Evolutionary conservation across 2,329 filamentous ascomycete genomes (phyloP), one percentile per base, ranked within the genome.

Genomic region (Ramichloridium luteum): DNA sequence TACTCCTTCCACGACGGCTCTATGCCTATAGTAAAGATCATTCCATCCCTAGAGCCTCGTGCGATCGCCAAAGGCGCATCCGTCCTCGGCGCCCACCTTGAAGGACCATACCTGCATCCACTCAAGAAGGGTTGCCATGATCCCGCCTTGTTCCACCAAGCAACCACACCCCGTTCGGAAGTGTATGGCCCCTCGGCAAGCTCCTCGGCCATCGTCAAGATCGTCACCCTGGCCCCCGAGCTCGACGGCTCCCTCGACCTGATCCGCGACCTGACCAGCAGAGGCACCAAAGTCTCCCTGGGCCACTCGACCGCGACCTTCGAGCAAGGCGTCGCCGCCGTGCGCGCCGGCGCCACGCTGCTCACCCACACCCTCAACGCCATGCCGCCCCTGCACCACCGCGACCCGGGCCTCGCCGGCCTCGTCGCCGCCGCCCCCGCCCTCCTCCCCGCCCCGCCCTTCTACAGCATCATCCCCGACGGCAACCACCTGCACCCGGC

Each of bases 321-420:
- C 43, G 47, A 57, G 8, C 45, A 65, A 27, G 68, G 67, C 3
- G 41, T 64, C 3, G 36, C 48, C 9, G 68, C 61, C 4, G 44
- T 70, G 6, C 36, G 50, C 17, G 60, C 61, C 15, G 69, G 68
- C 13, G 68, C 68, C 16, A 66, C 55, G 23, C 57, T 61, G 25
- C 48, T 72, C 2, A 72, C 69, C 1, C 68, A 72, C 44, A 64
- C 63, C 0, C 58, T 72, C 26, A 72, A 73, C 42, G 67, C 65
- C 26, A 72, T 72, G 67, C 53, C 60, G 17, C 54, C 61, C 2
- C 51, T 70, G 3, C 54, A 62, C 33, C 67, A 68, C 27, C 59
- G 68, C 17, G 57, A 62, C 16, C 67, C 68, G 3, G 66, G 68
- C 1, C 53, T 72, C 11, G 58, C 64, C 17, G 68, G 67, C 15